phyloP scores from a whole-genome alignment of 1,139 yeast species.

The Magnusiomyces ingens region DNA sequence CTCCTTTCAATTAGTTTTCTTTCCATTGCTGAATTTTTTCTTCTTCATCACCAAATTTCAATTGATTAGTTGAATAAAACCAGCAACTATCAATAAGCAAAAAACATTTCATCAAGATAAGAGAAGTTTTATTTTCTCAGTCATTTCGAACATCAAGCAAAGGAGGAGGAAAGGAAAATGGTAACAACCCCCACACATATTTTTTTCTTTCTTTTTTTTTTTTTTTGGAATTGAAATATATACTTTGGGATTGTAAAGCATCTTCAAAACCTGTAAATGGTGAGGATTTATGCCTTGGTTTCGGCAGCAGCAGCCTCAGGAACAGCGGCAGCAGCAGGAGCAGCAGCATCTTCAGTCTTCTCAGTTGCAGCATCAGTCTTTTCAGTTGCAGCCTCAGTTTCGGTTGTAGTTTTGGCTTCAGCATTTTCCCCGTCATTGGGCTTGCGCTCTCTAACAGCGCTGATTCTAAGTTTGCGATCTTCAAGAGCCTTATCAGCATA shows the following conservation, averaged over 20 bases:
- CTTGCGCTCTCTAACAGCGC: slow-evolving; percentile 19
- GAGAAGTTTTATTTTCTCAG: no score
- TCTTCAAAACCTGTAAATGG: no score
- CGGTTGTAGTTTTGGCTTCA: slow-evolving; percentile 5
- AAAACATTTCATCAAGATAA: no score
- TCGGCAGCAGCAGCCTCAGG: slow-evolving; percentile 17
- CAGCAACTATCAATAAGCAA: no score
- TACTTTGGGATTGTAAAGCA: no score
- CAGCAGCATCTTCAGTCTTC: slow-evolving; percentile 2
- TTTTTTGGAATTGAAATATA: not conserved
- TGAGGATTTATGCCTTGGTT: not conserved
- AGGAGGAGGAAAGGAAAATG: no score
- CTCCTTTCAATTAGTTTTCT: no score
- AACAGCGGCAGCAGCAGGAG: slow-evolving; percentile 16
- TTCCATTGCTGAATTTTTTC: no score
- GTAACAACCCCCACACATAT: no score
- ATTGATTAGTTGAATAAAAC: no score
- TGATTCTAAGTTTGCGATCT: slow-evolving; percentile 28
- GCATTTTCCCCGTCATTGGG: slow-evolving; percentile 4
- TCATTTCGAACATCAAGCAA: no score
- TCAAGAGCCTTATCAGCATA: slow-evolving; percentile 37
- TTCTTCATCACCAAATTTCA: no score
- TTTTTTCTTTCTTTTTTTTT: not conserved
- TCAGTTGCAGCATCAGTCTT: slow-evolving; percentile 1
- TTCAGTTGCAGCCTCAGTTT: not conserved